phyloP scores from a whole-genome alignment of 2,329 filamentous ascomycete genomes.

The Arthrobotrys megalospora region DNA sequence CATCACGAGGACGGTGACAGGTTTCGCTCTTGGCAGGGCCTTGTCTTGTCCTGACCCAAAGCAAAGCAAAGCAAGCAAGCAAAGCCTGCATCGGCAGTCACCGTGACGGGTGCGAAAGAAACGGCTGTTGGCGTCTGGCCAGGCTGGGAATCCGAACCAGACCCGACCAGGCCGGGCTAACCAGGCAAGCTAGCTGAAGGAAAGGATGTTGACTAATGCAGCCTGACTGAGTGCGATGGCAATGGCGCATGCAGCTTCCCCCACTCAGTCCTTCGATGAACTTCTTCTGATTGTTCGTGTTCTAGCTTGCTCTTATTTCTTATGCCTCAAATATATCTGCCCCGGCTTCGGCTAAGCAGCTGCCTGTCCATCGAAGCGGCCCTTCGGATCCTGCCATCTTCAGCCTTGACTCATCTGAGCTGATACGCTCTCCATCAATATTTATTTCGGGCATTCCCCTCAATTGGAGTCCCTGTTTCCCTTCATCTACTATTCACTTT shows the following conservation, averaged over 20 bases:
- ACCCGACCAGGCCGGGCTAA: conserved; percentile 6
- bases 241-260: conserved; percentile 43
- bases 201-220: conserved; percentile 12
- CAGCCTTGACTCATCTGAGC: conserved; percentile 26
- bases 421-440: not conserved
- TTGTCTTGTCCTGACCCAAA: too few species aligned
- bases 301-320: not conserved
- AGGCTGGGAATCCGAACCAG: too few species aligned
- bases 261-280: conserved; percentile 6
- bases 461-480: not conserved
- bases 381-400: conserved; percentile 20
- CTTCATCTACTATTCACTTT: not conserved
- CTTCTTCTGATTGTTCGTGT: not conserved
- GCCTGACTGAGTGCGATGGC: conserved; percentile 19
- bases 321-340: not conserved
- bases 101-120: conserved; percentile 26
- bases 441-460: conserved; percentile 4
- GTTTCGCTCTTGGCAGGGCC: conserved; percentile 6
- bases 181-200: not conserved
- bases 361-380: not conserved
- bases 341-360: conserved; percentile 22
- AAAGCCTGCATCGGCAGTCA: conserved; percentile 23
- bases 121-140: not conserved
- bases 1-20: conserved; percentile 6
- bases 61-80: not conserved